phyloP scores from a whole-genome alignment of 169 alveolate species.

The Perkinsus chesapeaki region DNA sequence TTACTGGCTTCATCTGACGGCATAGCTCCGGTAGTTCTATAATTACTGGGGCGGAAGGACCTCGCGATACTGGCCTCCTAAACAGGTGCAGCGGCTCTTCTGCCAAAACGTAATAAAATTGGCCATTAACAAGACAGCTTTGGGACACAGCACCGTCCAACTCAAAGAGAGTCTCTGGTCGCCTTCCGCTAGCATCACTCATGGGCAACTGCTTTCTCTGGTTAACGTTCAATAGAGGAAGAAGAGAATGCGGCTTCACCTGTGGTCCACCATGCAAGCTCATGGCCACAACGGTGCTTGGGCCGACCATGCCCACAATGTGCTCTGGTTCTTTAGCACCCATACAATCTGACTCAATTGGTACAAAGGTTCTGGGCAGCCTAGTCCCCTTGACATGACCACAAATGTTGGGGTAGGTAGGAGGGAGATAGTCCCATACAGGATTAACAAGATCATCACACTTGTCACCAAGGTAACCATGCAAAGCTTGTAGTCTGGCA shows the following conservation, averaged over 20 bases:
- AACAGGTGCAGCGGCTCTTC: not conserved
- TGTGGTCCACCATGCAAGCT: not conserved
- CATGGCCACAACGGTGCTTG: not conserved
- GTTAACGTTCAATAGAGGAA: not conserved
- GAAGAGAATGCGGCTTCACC: not conserved
- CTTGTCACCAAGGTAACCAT: not conserved
- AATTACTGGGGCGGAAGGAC: not conserved
- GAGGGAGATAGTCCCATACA: not conserved
- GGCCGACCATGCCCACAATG: not conserved
- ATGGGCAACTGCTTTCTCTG: not conserved
- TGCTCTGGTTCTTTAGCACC: not conserved
- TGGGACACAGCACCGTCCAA: not conserved
- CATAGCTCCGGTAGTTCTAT: not conserved
- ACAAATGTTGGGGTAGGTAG: not conserved
- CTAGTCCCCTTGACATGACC: not conserved
- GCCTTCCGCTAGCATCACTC: not conserved
- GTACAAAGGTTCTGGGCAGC: not conserved
- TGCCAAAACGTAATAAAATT: not conserved
- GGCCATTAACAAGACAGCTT: not conserved
- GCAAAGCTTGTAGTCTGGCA: not conserved
- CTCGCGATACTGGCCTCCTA: not conserved
- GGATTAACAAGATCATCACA: not conserved
- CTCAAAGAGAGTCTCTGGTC: not conserved
- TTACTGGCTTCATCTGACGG: not conserved
- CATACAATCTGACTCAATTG: not conserved